These are phyloP conservation scores for Suillus sp. DNA, from an alignment of 768 basidiomycete genomes.

Conservation along the genomic window DNA sequence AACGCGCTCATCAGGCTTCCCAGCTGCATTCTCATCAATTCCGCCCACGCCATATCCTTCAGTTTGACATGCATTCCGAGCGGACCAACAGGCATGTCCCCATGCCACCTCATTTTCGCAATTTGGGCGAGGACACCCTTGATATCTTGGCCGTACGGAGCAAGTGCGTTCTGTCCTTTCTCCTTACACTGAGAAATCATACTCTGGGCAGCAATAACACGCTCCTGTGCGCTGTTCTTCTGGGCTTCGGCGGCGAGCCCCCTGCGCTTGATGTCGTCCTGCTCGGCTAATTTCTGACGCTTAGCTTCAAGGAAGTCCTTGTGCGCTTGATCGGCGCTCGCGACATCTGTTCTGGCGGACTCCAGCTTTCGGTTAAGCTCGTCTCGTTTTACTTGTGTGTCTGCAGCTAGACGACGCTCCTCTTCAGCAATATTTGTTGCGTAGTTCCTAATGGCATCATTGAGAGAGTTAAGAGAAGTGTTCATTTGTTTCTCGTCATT, in stretches of 20 bases:
- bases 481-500: conserved; percentile 54
- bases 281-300: conserved; percentile 31
- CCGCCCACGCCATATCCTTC: conserved; percentile 66
- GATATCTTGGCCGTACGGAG: conserved; percentile 66
- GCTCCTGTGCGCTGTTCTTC: conserved; percentile 34
- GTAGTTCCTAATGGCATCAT: conserved; percentile 37
- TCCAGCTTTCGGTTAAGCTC: conserved; percentile 55
- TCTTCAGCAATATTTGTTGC: conserved; percentile 55
- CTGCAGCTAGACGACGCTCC: conserved; percentile 50
- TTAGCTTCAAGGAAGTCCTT: conserved; percentile 37
- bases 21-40: conserved; percentile 65
- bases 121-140: conserved; percentile 59
- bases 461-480: conserved; percentile 36
- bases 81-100: conserved; percentile 73
- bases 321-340: conserved; percentile 38
- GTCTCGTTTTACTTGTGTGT: conserved; percentile 65
- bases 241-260: conserved; percentile 41
- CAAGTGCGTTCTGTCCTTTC: conserved; percentile 57
- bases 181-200: conserved; percentile 53
- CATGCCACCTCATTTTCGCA: conserved; percentile 55
- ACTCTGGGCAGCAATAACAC: conserved; percentile 48
- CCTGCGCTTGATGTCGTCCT: conserved; percentile 34
- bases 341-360: conserved; percentile 42
- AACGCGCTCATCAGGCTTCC: conserved; percentile 62
- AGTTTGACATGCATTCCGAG: conserved; percentile 79